Evolutionary conservation across 1,284 basidiomycete genomes (phyloP).

Genomic region (Ceratobasidium sp.): DNA sequence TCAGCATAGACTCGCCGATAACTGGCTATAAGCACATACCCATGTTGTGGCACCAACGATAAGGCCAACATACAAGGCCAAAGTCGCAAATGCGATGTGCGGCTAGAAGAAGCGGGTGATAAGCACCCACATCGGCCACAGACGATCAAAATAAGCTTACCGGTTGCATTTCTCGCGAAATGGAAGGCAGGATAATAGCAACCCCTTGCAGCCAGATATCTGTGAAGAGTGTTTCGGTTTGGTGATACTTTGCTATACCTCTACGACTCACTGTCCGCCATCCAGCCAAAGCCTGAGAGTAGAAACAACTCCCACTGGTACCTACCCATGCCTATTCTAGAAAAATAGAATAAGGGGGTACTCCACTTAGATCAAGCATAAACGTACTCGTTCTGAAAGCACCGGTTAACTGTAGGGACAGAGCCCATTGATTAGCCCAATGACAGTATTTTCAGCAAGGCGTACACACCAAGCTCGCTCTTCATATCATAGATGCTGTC

Average conservation of each 20-base stretch:
- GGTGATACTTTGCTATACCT: conserved; percentile 20
- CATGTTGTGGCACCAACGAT: conserved; percentile 65
- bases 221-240: conserved; percentile 45
- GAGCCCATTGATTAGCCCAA: neutral
- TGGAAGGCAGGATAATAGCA: conserved; percentile 60
- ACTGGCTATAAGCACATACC: no score
- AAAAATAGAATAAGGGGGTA: conserved; percentile 16
- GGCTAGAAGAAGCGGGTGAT: conserved; percentile 17
- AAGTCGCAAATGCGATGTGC: conserved; percentile 58
- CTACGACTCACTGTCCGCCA: conserved; percentile 58
- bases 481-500: conserved; percentile 48
- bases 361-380: neutral
- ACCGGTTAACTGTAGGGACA: conserved; percentile 55
- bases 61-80: conserved; percentile 65
- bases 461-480: conserved; percentile 42
- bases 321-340: conserved; percentile 66
- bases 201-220: conserved; percentile 64
- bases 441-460: neutral
- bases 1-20: no score
- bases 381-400: conserved; percentile 57
- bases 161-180: conserved; percentile 57
- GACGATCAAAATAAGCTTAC: conserved; percentile 1
- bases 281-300: conserved; percentile 63
- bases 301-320: conserved; percentile 68
- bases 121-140: conserved; percentile 2